phyloP scores from a whole-genome alignment of 331 rosid genomes.

The Pyracantha coccinea region DNA sequence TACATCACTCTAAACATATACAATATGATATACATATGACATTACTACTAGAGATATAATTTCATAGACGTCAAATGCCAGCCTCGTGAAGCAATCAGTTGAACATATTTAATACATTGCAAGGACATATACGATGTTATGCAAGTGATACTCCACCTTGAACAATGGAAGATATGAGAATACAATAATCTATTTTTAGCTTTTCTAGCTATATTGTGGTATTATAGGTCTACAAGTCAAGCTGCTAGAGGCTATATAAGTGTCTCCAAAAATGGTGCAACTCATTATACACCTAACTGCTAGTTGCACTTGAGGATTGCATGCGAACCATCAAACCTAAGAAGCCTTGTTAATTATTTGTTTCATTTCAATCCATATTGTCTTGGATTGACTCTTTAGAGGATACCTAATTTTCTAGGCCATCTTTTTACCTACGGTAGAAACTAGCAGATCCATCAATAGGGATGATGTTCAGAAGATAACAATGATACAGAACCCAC shows the following conservation, averaged over 20 bases:
- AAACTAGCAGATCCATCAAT: background rate
- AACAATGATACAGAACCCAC: background rate
- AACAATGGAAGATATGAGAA: background rate
- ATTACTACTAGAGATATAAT: background rate
- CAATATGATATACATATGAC: background rate
- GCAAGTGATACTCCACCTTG: background rate
- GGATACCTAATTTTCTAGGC: background rate
- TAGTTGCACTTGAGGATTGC: background rate
- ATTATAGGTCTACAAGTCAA: background rate
- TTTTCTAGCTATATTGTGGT: background rate
- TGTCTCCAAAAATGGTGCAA: background rate
- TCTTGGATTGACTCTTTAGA: background rate
- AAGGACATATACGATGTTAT: background rate
- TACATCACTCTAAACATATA: background rate
- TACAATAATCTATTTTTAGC: no score
- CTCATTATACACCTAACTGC: background rate
- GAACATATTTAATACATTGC: background rate
- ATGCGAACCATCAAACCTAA: background rate
- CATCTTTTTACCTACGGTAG: background rate
- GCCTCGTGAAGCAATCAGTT: background rate
- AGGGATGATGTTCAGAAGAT: background rate
- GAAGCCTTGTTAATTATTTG: background rate
- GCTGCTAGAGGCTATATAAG: background rate
- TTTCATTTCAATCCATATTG: background rate
- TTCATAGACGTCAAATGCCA: background rate